These are phyloP conservation scores for Tremella yokohamensis DNA, from an alignment of 768 basidiomycete species.

Conservation along the genomic window DNA sequence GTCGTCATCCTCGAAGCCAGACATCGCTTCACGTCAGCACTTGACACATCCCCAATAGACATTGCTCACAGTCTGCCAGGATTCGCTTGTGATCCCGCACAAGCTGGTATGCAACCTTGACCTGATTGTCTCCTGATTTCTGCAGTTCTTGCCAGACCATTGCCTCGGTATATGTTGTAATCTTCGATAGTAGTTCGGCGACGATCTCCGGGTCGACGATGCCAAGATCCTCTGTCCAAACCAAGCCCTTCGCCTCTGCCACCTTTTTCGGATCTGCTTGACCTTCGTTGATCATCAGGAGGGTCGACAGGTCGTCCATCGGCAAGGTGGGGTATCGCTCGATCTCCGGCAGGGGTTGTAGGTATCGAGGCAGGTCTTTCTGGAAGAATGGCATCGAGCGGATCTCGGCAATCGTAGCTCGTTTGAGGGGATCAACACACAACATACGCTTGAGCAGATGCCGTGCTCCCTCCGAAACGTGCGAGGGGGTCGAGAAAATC, in stretches of 20 bases:
- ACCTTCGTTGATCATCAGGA: slow-evolving; percentile 42
- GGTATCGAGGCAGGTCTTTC: slow-evolving; percentile 77
- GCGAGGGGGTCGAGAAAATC: slow-evolving; percentile 75
- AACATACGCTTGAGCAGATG: slow-evolving; percentile 84
- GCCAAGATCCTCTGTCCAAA: slow-evolving; percentile 82
- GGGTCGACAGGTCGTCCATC: slow-evolving; percentile 37
- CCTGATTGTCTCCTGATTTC: slow-evolving; percentile 83
- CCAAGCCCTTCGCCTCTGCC: slow-evolving; percentile 45
- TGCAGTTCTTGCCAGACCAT: slow-evolving; percentile 84
- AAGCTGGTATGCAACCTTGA: slow-evolving; percentile 95
- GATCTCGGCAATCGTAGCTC: slow-evolving; percentile 90
- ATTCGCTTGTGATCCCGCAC: slow-evolving; percentile 80
- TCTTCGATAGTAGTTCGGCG: slow-evolving; percentile 68
- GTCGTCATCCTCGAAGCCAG: slow-evolving; percentile 67
- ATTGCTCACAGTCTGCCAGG: slow-evolving; percentile 71
- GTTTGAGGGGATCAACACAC: slow-evolving; percentile 86
- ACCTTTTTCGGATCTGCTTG: slow-evolving; percentile 43
- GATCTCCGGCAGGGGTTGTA: slow-evolving; percentile 66
- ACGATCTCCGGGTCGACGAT: slow-evolving; percentile 88
- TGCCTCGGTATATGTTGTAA: slow-evolving; percentile 71
- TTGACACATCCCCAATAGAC: slow-evolving; percentile 26
- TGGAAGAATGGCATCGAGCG: slow-evolving; percentile 86
- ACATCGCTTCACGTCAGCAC: slow-evolving; percentile 55
- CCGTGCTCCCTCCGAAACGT: slow-evolving; percentile 72
- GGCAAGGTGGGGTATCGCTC: slow-evolving; percentile 43